These are phyloP conservation scores for Incumbomyces lentus DNA, from an alignment of 2,329 filamentous ascomycete species.

Conservation along the genomic window DNA sequence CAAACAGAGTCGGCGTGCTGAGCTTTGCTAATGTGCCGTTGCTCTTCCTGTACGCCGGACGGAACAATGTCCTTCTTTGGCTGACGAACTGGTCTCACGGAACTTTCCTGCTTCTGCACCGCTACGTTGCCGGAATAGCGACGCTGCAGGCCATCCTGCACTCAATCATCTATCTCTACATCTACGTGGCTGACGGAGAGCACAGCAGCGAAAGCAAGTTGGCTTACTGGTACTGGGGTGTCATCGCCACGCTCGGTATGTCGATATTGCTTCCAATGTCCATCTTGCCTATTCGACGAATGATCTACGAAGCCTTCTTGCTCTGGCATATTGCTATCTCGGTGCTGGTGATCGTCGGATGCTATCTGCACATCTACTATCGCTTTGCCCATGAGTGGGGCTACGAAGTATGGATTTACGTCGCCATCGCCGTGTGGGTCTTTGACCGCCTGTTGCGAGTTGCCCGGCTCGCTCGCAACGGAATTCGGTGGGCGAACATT, in stretches of 20 bases:
- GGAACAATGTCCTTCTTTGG: conserved; percentile 31
- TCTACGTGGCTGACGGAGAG: conserved; percentile 18
- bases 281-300: conserved; percentile 22
- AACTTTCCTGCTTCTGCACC: conserved; percentile 30
- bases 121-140: conserved; percentile 24
- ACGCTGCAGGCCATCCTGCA: conserved; percentile 23
- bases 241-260: conserved; percentile 26
- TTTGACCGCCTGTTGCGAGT: conserved; percentile 38
- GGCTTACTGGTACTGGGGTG: conserved; percentile 31
- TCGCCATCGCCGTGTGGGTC: conserved; percentile 34
- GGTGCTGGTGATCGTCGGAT: conserved; percentile 24
- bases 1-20: conserved; percentile 24
- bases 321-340: conserved; percentile 25
- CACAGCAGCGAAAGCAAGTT: conserved; percentile 16
- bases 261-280: conserved; percentile 23
- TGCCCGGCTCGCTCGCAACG: conserved; percentile 29
- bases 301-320: conserved; percentile 28
- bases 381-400: conserved; percentile 36
- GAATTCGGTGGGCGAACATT: conserved; percentile 29
- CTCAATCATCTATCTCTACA: conserved; percentile 16
- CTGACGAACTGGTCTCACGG: conserved; percentile 30
- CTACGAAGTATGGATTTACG: conserved; percentile 40
- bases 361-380: conserved; percentile 27
- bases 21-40: conserved; percentile 24
- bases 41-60: conserved; percentile 26